Evolutionary conservation across 176 grass and related monocot species (phyloP), one percentile per base, ranked within the genome.

Genomic region (Calamus simplicifolius): DNA sequence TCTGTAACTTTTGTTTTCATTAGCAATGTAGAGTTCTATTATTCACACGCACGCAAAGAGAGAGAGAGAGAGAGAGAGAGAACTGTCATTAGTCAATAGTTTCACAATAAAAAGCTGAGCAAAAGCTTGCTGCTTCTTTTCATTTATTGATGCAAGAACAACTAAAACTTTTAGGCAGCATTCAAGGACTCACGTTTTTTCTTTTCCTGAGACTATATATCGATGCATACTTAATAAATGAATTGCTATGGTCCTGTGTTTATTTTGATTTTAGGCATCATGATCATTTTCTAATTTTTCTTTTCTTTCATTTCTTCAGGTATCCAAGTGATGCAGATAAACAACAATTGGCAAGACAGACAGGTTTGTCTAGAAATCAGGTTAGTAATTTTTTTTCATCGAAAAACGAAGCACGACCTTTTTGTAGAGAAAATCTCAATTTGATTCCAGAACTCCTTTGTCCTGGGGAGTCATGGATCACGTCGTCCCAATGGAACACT

Each of bases 261-360:
- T 21, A 49, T 49, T 28, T 28, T 16, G 59, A 29, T 49, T 73
- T 21, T 50, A 19, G 53, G 59, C 29, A 31, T 14, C 4, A 27
- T 73, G 58, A 15, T 69, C 18, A 69, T 15, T 54, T 56, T 55
- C 57, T 16, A 35, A 26, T 57, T 28, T 56, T 51, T 64, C 21
- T 23, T 23, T 35, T 29, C 2, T 64, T 81, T 61, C 74, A 63
- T 54, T 82, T 43, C 35, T 54, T 66, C 84, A 98, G 94, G 76
- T 98, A 98, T 79, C 94, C 94, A 35, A 98, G 88, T 78, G 94
- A 98, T 79, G 94, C 94, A 38, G 94, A 98, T 98, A 98, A 98
- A 73, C 94, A 92, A 81, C 73, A 93, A 79, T 71, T 98, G 88
- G 88, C 94, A 52, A 84, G 88, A 59, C 94, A 98, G 84, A 93